Percentiles rank a stretch among this genome's conserved stretches.
Conservation (phyloP, 306 rosid genomes). For the Senna siamea region DNA sequence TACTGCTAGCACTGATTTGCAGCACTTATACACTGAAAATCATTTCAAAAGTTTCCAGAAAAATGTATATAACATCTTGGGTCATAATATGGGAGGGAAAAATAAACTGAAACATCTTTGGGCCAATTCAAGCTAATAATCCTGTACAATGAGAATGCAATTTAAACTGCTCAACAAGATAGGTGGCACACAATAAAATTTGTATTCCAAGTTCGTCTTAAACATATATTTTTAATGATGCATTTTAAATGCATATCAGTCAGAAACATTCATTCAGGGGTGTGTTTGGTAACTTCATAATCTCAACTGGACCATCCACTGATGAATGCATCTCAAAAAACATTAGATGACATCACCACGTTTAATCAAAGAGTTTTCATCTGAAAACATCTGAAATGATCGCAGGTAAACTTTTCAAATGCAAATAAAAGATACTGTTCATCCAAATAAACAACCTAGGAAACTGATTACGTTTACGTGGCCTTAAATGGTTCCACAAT, state of each 20-base stretch:
- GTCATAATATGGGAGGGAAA: background rate
- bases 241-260: background rate
- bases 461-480: constrained; percentile 20
- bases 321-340: background rate
- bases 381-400: constrained; percentile 27
- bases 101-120: background rate
- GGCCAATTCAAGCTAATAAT: background rate
- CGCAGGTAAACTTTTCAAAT: constrained; percentile 13
- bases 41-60: background rate
- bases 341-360: background rate
- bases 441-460: constrained; percentile 28
- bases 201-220: background rate
- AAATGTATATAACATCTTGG: background rate
- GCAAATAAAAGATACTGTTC: constrained; percentile 27
- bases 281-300: background rate
- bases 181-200: background rate
- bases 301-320: background rate
- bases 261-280: background rate
- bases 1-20: constrained; percentile 9
- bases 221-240: background rate
- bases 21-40: constrained; percentile 21
- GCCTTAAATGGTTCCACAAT: background rate
- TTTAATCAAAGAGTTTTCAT: constrained; percentile 5
- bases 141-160: background rate
- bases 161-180: background rate